Base-by-base conservation (phyloP, 495 filamentous ascomycete species). In the Trichoderma erinaceum region DNA sequence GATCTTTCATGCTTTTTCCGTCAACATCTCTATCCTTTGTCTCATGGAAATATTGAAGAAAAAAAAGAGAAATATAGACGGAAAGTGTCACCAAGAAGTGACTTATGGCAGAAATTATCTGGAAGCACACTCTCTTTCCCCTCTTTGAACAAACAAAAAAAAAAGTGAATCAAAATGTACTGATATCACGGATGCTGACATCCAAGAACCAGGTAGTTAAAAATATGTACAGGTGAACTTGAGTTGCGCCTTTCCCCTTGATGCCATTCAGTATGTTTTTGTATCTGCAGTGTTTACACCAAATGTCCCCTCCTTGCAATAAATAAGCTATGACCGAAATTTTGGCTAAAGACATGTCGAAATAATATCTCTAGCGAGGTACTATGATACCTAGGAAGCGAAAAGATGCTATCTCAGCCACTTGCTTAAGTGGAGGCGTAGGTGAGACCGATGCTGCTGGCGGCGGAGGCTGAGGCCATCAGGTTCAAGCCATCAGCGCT, bases 361-460 rank as follows among this genome's bases (percentile, higher is more conserved):
- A 6, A 52, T 56, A 25, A 18, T n/a, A 29, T 43, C 66, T 56
- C 66, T 63, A 63, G 23, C 50, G 12, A 67, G 35, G 41, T 65
- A 56, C 61, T 64, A 41, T 69, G 63, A 29, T 29, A 29, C 29
- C 29, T 63, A 68, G 65, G 69, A 70, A 70, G 44, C 58, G 68
- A 69, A 70, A 32, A 32, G 43, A 65, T 41, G 52, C 48, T n/a
- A n/a, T 63, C 56, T 50, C 66, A 63, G 67, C 50, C 41, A 48
- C 44, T 67, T 66, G 29, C 23, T 43, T 70, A 71, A 5, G 29
- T 27, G 35, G 61, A 78, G 69, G 81, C 81, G 68, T 80, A 83
- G 64, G 78, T 80, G 67, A 77, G 74, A 70, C 80, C 81, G 66
- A 73, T 80, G 16, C 69, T 69, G 72, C 75, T 81, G 29, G 78